phyloP scores from a whole-genome alignment of 352 stramenopile genomes.

The Phytopythium sindhum region DNA sequence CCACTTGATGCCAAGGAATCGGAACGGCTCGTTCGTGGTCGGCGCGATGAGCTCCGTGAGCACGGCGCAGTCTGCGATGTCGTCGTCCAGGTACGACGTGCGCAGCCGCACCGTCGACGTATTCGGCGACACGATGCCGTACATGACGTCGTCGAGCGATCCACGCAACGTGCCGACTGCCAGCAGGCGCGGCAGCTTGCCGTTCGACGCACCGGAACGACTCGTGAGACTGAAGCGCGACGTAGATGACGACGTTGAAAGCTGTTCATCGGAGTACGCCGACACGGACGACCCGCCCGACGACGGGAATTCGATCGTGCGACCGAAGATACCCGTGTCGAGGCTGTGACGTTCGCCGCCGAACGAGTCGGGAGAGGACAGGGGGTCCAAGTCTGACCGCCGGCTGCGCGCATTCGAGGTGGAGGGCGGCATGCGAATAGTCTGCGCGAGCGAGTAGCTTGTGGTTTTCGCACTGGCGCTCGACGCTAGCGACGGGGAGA shows the following conservation, averaged over 20 bases:
- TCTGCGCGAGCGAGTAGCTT: constrained; percentile 4
- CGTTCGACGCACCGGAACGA: not conserved
- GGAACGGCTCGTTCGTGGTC: constrained; percentile 36
- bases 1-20: constrained; percentile 60
- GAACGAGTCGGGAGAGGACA: constrained; percentile 4
- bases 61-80: constrained; percentile 46
- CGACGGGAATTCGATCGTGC: constrained; percentile 16
- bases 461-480: not conserved
- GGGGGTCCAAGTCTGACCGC: not conserved
- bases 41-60: constrained; percentile 39
- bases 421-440: constrained; percentile 7
- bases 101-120: constrained; percentile 30
- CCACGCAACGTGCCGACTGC: constrained; percentile 36
- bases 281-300: not conserved
- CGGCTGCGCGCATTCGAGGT: not conserved
- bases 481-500: not conserved
- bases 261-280: not conserved
- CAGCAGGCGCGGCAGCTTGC: constrained; percentile 26
- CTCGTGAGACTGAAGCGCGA: not conserved
- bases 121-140: constrained; percentile 42
- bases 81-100: constrained; percentile 47
- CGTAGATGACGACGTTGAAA: not conserved
- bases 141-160: constrained; percentile 58
- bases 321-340: not conserved
- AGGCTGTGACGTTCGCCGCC: not conserved